Conservation (phyloP, 345 rosid genomes). For the Draba incana region DNA sequence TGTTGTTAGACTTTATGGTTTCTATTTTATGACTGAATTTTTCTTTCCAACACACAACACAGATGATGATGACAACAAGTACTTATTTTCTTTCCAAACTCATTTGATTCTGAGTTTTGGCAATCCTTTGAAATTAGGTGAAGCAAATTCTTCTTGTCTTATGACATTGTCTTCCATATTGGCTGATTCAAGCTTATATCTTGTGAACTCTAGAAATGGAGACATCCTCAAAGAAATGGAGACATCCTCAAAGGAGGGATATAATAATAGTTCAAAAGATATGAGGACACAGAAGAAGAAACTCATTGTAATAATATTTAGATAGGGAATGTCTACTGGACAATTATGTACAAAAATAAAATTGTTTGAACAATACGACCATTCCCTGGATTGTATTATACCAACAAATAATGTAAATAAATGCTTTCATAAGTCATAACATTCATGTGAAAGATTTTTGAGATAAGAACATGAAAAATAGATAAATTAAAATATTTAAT, state of each 20-base stretch:
- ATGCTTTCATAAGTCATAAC: conserved; percentile 19
- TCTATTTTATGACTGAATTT: conserved; percentile 7
- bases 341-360: conserved; percentile 27
- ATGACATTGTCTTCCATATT: neutral
- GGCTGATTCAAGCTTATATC: conserved; percentile 32
- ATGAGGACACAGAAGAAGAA: conserved; percentile 32
- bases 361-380: conserved; percentile 15
- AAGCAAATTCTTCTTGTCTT: conserved; percentile 5
- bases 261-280: conserved; percentile 21
- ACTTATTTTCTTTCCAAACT: conserved; percentile 19
- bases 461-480: neutral
- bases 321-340: conserved; percentile 26
- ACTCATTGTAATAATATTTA: conserved; percentile 33
- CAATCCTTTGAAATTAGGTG: conserved; percentile 27
- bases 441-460: conserved; percentile 1
- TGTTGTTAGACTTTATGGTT: neutral
- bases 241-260: conserved; percentile 32
- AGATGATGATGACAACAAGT: conserved; percentile 27
- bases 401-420: conserved; percentile 39
- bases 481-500: neutral
- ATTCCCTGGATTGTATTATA: neutral
- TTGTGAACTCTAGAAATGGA: conserved; percentile 26
- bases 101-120: conserved; percentile 25
- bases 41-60: conserved; percentile 21
- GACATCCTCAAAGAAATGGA: no score